Conservation (phyloP, 2,329 filamentous ascomycete genomes). For the Aspergillus jensenii region DNA sequence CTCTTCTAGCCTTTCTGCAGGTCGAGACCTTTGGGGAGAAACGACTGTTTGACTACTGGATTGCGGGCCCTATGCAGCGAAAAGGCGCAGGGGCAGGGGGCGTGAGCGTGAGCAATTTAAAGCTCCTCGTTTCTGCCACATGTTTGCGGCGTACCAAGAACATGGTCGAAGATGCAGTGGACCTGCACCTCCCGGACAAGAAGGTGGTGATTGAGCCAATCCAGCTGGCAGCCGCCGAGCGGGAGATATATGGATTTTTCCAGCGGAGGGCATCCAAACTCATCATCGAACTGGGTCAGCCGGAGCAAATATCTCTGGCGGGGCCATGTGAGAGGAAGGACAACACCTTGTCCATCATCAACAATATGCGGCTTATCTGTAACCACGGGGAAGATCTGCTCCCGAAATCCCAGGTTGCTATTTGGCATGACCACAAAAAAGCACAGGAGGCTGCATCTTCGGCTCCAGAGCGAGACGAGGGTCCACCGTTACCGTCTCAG, state of each 20-base stretch:
- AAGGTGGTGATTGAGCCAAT: background rate
- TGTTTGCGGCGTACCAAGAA: slow-evolving; percentile 4
- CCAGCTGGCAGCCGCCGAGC: background rate
- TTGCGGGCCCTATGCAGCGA: background rate
- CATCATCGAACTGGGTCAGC: background rate
- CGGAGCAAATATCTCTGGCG: too few relatives aligned
- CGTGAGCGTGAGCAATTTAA: background rate
- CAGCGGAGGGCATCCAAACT: background rate
- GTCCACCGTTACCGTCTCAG: background rate
- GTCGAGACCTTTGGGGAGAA: background rate
- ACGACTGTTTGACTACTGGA: background rate
- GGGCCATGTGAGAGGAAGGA: background rate
- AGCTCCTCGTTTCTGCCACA: background rate
- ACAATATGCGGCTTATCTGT: slow-evolving; percentile 4
- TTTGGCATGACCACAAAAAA: background rate
- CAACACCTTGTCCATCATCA: slow-evolving; percentile 1
- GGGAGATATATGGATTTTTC: slow-evolving; percentile 8
- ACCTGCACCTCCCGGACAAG: background rate
- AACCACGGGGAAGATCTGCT: slow-evolving; percentile 5
- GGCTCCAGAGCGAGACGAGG: background rate
- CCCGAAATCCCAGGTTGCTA: background rate
- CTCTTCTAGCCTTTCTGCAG: background rate
- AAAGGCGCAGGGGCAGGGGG: background rate
- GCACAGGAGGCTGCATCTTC: background rate
- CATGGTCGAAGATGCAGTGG: background rate